phyloP scores from a whole-genome alignment of 495 filamentous ascomycete species.

The Penicillium cataractarum region DNA sequence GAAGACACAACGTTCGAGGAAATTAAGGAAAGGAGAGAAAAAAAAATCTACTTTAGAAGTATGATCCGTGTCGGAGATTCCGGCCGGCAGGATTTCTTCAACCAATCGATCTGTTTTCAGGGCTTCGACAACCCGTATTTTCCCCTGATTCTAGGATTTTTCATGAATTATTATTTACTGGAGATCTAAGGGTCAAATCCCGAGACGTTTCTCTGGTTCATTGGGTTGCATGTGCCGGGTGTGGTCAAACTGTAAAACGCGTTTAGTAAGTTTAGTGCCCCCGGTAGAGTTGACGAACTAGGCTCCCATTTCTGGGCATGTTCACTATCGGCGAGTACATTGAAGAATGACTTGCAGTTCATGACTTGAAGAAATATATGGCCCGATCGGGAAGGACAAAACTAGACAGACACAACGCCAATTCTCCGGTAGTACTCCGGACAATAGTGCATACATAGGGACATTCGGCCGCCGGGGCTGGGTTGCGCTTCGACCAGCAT shows the following conservation, averaged over 20 bases:
- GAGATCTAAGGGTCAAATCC: slow-evolving; percentile 13
- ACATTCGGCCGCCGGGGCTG: background rate
- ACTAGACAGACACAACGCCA: background rate
- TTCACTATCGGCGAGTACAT: background rate
- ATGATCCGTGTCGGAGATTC: slow-evolving; percentile 1
- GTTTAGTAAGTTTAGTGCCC: slow-evolving; percentile 8
- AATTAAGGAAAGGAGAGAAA: background rate
- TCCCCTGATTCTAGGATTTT: background rate
- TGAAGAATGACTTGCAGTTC: background rate
- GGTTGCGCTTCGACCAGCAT: background rate
- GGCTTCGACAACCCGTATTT: slow-evolving; percentile 11
- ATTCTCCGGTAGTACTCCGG: background rate
- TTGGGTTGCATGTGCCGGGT: slow-evolving; percentile 11
- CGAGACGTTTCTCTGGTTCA: slow-evolving; percentile 10
- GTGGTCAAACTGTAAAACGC: slow-evolving; percentile 4
- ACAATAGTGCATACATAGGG: background rate
- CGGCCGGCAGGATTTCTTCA: slow-evolving; percentile 11
- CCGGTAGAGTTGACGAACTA: background rate
- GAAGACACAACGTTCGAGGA: background rate
- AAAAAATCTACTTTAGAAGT: background rate
- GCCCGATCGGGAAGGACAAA: background rate
- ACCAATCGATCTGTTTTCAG: slow-evolving; percentile 10
- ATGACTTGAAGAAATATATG: background rate
- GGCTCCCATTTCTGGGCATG: background rate
- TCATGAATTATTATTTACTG: background rate